A percentile compares a stretch with the other conserved stretches of the same genome.
These are phyloP conservation scores for Hordeum marinum DNA, from an alignment of 176 grass and related monocot species.

Conservation along the genomic window DNA sequence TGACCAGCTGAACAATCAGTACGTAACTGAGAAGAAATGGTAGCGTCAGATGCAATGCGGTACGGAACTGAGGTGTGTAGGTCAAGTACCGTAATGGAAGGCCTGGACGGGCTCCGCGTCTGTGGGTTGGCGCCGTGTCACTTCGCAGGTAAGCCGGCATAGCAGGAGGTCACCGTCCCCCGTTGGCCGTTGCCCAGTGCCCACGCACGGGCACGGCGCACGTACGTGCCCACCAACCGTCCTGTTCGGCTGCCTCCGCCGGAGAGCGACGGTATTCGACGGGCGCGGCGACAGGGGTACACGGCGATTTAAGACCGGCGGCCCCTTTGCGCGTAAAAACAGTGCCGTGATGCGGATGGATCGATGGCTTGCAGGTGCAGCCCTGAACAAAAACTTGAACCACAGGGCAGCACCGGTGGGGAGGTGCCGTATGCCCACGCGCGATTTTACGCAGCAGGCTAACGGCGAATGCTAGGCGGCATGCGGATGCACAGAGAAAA, in stretches of 20 bases:
- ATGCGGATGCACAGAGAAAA: no score
- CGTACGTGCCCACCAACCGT: not conserved
- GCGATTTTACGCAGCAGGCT: no score
- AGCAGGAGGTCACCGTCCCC: not conserved
- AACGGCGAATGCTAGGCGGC: no score
- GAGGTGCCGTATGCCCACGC: no score
- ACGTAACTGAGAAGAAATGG: not conserved
- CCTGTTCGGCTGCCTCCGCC: not conserved
- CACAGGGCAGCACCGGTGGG: no score
- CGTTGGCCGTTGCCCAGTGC: not conserved
- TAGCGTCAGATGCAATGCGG: not conserved
- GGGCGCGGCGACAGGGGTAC: not conserved
- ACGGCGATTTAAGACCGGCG: not conserved
- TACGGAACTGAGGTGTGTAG: not conserved
- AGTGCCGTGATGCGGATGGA: not conserved
- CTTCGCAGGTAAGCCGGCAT: not conserved
- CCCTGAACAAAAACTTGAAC: not conserved
- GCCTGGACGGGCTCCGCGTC: not conserved
- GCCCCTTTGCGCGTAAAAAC: not conserved
- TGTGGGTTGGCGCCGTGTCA: conserved; percentile 1
- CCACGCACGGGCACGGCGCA: not conserved
- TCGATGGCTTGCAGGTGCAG: not conserved
- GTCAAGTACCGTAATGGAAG: not conserved
- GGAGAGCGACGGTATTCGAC: not conserved
- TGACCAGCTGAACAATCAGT: no score